Base-by-base conservation (phyloP, 441 rosid genomes). In the Populus tomentosa region DNA sequence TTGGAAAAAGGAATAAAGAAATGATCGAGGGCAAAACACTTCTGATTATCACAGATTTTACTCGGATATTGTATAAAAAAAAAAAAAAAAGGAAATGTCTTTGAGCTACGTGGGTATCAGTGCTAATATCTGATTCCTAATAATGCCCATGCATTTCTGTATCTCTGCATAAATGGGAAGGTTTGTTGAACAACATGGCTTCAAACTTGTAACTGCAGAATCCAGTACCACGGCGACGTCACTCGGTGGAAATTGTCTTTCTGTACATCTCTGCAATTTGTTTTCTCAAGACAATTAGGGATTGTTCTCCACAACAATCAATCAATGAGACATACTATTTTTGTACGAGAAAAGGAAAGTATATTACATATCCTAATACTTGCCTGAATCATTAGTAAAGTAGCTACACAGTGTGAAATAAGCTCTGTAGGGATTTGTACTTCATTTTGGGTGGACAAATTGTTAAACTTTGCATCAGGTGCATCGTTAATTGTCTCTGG, bases 321-420 rank as follows among this genome's bases (percentile, higher is more conserved):
- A 67, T 72, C 20, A 75, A 69, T 16, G 11, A 16, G 68, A 46
- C 18, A 64, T 23, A 11, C 38, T 4, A n/a, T 46, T 7, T 30
- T 9, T 1, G 40, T n/a, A 24, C 24, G 35, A 42, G n/a, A 66
- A 72, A 7, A 18, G 21, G 7, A 50, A 66, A 24, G 16, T 13
- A n/a, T 8, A 21, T 11, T 40, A 16, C 4, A 40, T 1, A 23
- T 33, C 46, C 42, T 73, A 7, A 50, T 64, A 78, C 73, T 80
- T 82, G 91, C 99, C 97, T 91, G 97, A 83, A 94, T 88, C 97
- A 94, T 89, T 63, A 92, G 89, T 88, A 90, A 86, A 69, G 97
- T 84, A 80, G 98, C 96, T 38, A 94, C 98, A 69, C 98, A 94
- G 20, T 98, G 89, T 18, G 95, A 83, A 75, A 93, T 92, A 40